Conservation (phyloP, 2,329 filamentous ascomycete species). For the Exophiala calicioides region DNA sequence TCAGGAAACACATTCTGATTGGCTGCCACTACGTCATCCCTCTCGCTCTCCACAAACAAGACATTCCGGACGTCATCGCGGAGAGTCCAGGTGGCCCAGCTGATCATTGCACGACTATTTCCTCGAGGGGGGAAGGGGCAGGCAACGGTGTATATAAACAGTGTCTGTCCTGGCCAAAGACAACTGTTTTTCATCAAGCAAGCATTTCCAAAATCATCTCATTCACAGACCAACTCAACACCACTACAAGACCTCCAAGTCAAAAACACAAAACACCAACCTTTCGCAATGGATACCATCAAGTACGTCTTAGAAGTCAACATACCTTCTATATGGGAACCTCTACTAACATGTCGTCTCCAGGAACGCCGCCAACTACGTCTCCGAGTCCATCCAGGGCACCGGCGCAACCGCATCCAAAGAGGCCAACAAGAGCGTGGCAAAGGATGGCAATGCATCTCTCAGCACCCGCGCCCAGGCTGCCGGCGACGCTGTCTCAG, state of each 20-base stretch:
- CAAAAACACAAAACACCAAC: constrained; percentile 10
- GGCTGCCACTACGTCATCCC: neutral
- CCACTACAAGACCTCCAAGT: constrained; percentile 1
- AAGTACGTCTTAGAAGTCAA: constrained; percentile 21
- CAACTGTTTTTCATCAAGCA: too few relatives aligned
- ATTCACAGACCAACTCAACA: constrained; percentile 6
- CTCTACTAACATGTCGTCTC: constrained; percentile 1
- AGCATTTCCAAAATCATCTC: neutral
- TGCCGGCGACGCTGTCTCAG: constrained; percentile 51
- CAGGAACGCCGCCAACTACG: constrained; percentile 68
- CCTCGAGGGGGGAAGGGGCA: neutral
- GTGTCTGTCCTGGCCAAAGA: neutral
- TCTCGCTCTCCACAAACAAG: neutral
- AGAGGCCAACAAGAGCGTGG: constrained; percentile 69
- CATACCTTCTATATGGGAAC: neutral
- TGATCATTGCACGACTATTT: too few relatives aligned
- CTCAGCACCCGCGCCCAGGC: constrained; percentile 57
- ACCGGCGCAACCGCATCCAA: constrained; percentile 59
- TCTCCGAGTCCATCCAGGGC: constrained; percentile 64
- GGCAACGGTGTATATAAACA: constrained; percentile 13
- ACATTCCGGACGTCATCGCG: neutral
- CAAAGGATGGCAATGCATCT: constrained; percentile 59
- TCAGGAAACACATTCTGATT: neutral
- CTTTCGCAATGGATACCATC: constrained; percentile 31
- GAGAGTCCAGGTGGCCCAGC: neutral